These are phyloP conservation scores for Leishmania tropica DNA, from an alignment of 208 protist species.

Conservation along the genomic window DNA sequence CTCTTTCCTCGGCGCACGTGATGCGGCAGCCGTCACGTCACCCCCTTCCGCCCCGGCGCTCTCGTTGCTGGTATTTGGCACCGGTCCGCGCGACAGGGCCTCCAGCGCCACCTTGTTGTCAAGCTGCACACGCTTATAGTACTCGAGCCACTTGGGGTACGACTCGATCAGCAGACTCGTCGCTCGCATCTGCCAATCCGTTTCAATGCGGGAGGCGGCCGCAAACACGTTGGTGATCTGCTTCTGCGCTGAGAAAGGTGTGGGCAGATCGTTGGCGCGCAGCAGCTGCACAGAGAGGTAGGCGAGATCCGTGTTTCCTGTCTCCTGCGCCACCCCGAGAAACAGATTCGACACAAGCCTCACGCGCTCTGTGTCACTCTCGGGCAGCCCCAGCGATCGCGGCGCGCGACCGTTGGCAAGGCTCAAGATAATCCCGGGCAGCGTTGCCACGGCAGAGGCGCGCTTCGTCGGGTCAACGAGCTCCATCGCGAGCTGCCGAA, in stretches of 20 bases:
- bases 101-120: constrained; percentile 54
- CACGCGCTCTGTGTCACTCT: constrained; percentile 50
- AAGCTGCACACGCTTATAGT: constrained; percentile 53
- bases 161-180: constrained; percentile 66
- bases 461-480: constrained; percentile 58
- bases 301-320: constrained; percentile 79
- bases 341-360: constrained; percentile 64
- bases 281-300: constrained; percentile 85
- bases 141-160: constrained; percentile 68
- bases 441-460: constrained; percentile 42
- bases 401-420: constrained; percentile 82
- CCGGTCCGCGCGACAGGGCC: constrained; percentile 8
- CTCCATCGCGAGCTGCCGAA: constrained; percentile 81
- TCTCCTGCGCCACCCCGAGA: constrained; percentile 72
- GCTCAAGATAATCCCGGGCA: constrained; percentile 75
- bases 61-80: not conserved
- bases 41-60: not conserved
- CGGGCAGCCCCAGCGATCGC: constrained; percentile 53
- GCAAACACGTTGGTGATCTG: constrained; percentile 87
- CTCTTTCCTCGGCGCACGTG: not conserved
- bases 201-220: constrained; percentile 70
- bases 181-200: constrained; percentile 79
- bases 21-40: not conserved
- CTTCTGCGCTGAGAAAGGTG: constrained; percentile 81
- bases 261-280: constrained; percentile 74